Evolutionary conservation across 257 asterid species (phyloP), one percentile per base, ranked within the genome.

Genomic region (Solanum pennellii): DNA sequence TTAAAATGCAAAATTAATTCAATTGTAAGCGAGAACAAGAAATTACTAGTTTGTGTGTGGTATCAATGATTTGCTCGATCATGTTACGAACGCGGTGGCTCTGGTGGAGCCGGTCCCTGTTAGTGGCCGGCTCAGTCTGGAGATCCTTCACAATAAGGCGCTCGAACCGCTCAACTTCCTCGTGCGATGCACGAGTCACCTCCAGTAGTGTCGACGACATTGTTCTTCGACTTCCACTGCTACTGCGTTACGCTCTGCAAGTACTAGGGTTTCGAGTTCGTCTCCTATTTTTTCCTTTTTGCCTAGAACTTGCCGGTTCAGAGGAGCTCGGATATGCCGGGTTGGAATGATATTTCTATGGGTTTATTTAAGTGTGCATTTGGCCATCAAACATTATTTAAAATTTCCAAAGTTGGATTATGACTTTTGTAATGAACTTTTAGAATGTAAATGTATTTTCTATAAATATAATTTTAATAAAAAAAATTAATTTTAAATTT

Each of bases 161-260:
- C 92, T 96, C 99, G 14, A 97, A 92, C 27, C 99, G 95, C 91
- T 97, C 99, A 74, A 93, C 98, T 89, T 97, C 98, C 92, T 97
- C 99, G 92, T 97, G 99, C 71, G 95, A 90, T 45, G 92, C 95
- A 59, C 99, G 97, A 44, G 98, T 93, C 92, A 90, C 93, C 92
- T 96, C 99, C 89, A 96, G 92, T 37, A 94, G 94, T 62, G 98
- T 96, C 59, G 98, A 94, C 91, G 99, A 95, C 99, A 96, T 96
- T 68, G 69, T 44, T 75, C 80, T 82, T n/a, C 80, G 18, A 73
- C 49, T 62, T 66, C 37, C 37, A 49, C 59, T 83, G 20, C 27
- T 25, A 27, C 41, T 9, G 5, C 11, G 11, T 75, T 66, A 13
- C 52, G 74, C 14, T 59, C 69, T 3, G 84, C 47, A 82, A 44